phyloP scores from a whole-genome alignment of 1,284 basidiomycete genomes.

The Cryptococcus deneoformans region DNA sequence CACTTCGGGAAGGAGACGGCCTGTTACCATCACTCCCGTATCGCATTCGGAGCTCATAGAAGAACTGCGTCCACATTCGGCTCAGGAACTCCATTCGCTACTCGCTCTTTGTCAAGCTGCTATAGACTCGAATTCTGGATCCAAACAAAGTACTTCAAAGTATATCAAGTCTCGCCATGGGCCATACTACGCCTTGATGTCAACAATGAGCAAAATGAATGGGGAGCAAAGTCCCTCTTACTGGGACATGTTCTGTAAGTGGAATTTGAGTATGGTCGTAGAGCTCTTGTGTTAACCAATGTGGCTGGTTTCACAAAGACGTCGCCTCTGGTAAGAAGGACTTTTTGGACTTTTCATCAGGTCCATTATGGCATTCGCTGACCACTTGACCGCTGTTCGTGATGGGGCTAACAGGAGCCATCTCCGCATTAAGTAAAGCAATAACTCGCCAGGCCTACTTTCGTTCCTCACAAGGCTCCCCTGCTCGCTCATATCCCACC shows the following conservation, averaged over 20 bases:
- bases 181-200: slow-evolving; percentile 43
- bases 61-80: slow-evolving; percentile 42
- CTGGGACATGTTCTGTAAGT: slow-evolving; percentile 44
- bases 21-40: slow-evolving; percentile 45
- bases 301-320: slow-evolving; percentile 4
- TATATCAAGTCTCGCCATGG: slow-evolving; percentile 47
- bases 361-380: not conserved
- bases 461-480: not conserved
- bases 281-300: not conserved
- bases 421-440: slow-evolving; percentile 16
- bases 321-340: slow-evolving; percentile 22
- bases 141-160: slow-evolving; percentile 27
- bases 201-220: slow-evolving; percentile 36
- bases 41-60: slow-evolving; percentile 34
- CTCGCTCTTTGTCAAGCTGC: slow-evolving; percentile 44
- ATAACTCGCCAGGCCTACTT: slow-evolving; percentile 5
- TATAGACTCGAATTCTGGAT: slow-evolving; percentile 18
- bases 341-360: too few relatives aligned
- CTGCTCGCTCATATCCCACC: not conserved
- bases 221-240: slow-evolving; percentile 37
- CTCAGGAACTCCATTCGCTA: slow-evolving; percentile 36
- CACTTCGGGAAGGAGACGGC: slow-evolving; percentile 33
- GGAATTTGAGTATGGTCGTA: slow-evolving; percentile 2
- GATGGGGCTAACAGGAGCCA: slow-evolving; percentile 14
- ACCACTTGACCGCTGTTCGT: not conserved